phyloP scores from a whole-genome alignment of 192 early-diverging fungal genomes.

The Oehlia diaphana region DNA sequence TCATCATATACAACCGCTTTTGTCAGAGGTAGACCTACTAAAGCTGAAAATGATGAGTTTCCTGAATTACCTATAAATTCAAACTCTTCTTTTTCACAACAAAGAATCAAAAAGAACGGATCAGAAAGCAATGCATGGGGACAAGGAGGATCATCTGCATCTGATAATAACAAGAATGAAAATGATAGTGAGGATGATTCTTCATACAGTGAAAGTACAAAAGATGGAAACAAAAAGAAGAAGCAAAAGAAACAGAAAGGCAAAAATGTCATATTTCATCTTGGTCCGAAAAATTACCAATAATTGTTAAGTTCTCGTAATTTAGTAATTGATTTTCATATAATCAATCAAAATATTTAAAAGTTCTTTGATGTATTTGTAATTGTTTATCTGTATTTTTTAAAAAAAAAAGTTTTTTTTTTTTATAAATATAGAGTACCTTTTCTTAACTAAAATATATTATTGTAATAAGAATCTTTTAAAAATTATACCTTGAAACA shows the following conservation, averaged over 20 bases:
- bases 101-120: not conserved
- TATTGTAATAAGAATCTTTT: too few species aligned
- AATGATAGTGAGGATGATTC: slow-evolving; percentile 4
- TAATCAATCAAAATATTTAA: too few species aligned
- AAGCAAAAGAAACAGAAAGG: not conserved
- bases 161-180: not conserved
- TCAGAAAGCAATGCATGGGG: not conserved
- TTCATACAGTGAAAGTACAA: not conserved
- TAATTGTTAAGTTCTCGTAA: too few species aligned
- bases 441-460: too few species aligned
- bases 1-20: not conserved
- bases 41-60: not conserved
- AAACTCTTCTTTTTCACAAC: not conserved
- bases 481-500: too few species aligned
- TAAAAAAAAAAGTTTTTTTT: too few species aligned
- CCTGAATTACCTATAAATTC: not conserved
- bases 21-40: not conserved
- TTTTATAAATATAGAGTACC: too few species aligned
- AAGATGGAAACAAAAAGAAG: not conserved
- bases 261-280: not conserved
- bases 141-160: not conserved
- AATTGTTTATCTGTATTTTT: too few species aligned
- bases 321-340: too few species aligned
- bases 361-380: too few species aligned
- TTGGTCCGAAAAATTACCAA: not conserved